A percentile compares a stretch with the other conserved stretches of the same genome.
phyloP scores from a whole-genome alignment of 2,329 filamentous ascomycete species.

The Penicillium sp. region DNA sequence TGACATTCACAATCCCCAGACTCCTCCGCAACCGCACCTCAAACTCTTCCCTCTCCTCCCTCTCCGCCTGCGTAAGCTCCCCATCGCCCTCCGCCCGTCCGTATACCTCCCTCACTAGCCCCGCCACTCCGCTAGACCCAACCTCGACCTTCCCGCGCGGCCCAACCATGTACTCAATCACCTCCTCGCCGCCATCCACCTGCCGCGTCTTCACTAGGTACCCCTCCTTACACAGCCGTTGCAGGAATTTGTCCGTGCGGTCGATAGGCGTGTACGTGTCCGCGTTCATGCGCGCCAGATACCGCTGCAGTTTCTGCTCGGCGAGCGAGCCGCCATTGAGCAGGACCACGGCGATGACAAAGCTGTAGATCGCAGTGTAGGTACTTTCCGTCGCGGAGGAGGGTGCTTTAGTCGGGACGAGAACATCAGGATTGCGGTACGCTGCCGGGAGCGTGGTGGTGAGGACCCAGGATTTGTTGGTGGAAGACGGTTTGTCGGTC shows the following conservation, averaged over 20 bases:
- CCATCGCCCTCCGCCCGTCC: slow-evolving; percentile 14
- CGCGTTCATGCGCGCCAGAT: slow-evolving; percentile 71
- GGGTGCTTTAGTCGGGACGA: slow-evolving; percentile 65
- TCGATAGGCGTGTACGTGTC: slow-evolving; percentile 71
- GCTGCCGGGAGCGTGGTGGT: slow-evolving; percentile 66
- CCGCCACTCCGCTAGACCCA: slow-evolving; percentile 69
- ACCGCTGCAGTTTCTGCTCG: slow-evolving; percentile 74
- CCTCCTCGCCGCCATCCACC: slow-evolving; percentile 66
- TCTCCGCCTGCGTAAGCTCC: slow-evolving; percentile 10
- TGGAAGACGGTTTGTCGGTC: slow-evolving; percentile 40
- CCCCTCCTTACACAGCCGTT: slow-evolving; percentile 73
- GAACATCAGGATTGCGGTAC: slow-evolving; percentile 65
- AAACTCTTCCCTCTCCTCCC: slow-evolving; percentile 46
- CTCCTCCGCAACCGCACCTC: slow-evolving; percentile 61
- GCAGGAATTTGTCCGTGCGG: slow-evolving; percentile 71
- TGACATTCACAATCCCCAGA: slow-evolving; percentile 51
- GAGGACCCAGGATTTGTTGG: slow-evolving; percentile 73
- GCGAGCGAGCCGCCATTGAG: slow-evolving; percentile 70
- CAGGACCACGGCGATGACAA: slow-evolving; percentile 72
- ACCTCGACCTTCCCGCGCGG: slow-evolving; percentile 83
- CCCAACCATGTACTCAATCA: slow-evolving; percentile 78
- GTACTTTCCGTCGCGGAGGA: slow-evolving; percentile 67
- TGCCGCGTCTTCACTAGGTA: slow-evolving; percentile 78
- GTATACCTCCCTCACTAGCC: slow-evolving; percentile 61
- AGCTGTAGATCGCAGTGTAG: slow-evolving; percentile 77